Base-by-base conservation (phyloP, 1,284 basidiomycete species). In the Tilletia indica region DNA sequence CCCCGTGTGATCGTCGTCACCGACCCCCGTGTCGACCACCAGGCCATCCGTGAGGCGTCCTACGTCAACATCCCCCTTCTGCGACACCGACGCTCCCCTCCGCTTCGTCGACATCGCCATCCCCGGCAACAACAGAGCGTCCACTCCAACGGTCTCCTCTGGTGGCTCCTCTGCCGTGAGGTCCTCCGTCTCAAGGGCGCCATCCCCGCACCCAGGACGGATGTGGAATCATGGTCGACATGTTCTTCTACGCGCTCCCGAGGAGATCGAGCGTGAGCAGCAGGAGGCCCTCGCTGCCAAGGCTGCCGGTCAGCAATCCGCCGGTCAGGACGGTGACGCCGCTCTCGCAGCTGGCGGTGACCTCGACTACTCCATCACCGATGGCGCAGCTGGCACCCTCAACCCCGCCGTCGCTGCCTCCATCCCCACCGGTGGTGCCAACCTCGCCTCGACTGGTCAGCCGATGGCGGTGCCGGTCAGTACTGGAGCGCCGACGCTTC, bases 221-320 rank as follows among this genome's bases (percentile, higher is more conserved):
- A 83, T 98, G 96, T 93, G 92, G 91, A 85, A 92, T 97, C 85
- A 97, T 99, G 81, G 93, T 96, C 81, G 96, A 98, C 88, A 94
- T 98, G 93, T 98, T 97, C 93, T 98, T 98, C 91, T 99, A 98
- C 91, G 96, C 84, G 96, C 98, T 88, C 94, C 96, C 76, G 95
- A 98, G 86, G 96, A 98, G 88, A 92, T 97, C 80, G 95, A 97
- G 90, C 93, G 92, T 87, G 94, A 97, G 87, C 91, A 93, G 83
- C 90, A 92, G 85, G 93, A 94, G 85, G 90, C 91, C 68, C 85
- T 86, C 76, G 84, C 86, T 36, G 82, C 87, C 68, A 92, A 94
- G 83, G 94, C 93, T 93, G 70, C 71, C 68, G 79, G 61, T 36
- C 66, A 68, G 42, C 39, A 68, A 9, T 12, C 45, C 42, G 39